These are phyloP conservation scores for Excoecaria agallocha DNA, from an alignment of 345 rosid genomes.

Conservation along the genomic window DNA sequence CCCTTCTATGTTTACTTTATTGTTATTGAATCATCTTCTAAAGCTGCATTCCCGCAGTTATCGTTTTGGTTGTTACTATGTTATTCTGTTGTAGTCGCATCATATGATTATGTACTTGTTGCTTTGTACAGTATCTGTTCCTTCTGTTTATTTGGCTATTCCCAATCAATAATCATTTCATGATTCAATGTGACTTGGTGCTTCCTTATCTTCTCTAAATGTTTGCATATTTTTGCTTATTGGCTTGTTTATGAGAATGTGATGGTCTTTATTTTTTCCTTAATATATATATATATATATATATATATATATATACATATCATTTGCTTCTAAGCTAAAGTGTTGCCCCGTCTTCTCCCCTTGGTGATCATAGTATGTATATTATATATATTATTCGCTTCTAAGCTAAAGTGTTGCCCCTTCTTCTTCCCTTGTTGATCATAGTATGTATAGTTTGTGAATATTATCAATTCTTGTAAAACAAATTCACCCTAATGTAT, in stretches of 20 bases:
- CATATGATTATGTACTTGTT: background rate
- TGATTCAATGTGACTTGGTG: background rate
- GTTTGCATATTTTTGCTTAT: background rate
- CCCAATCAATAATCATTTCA: background rate
- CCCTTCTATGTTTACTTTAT: background rate
- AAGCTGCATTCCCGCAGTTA: background rate
- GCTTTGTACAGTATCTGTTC: background rate
- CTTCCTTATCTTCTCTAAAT: background rate
- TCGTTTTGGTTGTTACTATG: background rate
- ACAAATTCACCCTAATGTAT: background rate
- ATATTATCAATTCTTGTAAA: conserved; percentile 9
- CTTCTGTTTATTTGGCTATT: background rate
- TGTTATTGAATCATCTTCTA: background rate
- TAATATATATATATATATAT: no score
- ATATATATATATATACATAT: no score
- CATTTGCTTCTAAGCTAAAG: background rate
- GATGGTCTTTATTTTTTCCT: background rate
- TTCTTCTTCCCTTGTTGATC: background rate
- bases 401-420: background rate
- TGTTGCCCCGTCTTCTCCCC: background rate
- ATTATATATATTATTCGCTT: no score
- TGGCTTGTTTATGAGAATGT: background rate
- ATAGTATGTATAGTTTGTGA: background rate
- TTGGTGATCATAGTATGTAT: no score
- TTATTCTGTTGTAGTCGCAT: background rate